These are phyloP conservation scores for Calonectria henricotiae DNA, from an alignment of 2,329 filamentous ascomycete genomes.

Conservation along the genomic window DNA sequence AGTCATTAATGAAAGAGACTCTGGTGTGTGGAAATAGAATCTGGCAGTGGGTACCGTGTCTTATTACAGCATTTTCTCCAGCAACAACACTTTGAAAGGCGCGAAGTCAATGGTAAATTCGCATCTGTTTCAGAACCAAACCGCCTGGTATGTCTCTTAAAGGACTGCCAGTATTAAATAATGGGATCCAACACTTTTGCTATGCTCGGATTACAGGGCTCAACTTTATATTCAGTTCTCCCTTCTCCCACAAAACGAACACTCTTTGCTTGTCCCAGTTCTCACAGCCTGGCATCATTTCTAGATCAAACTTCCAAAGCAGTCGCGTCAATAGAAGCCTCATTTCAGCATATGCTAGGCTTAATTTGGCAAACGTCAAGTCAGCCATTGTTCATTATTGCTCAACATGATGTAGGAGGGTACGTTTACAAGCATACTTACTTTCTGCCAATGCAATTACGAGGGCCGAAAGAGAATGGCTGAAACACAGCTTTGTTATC, in stretches of 20 bases:
- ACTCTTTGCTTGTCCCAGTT: not conserved
- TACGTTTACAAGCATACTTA: not conserved
- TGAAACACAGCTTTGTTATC: not conserved
- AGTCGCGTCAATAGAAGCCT: not conserved
- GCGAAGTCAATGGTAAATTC: no score
- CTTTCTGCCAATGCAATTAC: slow-evolving; percentile 2
- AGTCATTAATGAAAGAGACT: no score
- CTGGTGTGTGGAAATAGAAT: no score
- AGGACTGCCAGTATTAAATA: no score
- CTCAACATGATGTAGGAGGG: no score
- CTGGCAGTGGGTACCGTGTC: no score
- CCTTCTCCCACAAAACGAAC: slow-evolving; percentile 1
- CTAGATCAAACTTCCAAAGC: slow-evolving; percentile 13
- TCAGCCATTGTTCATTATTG: not conserved
- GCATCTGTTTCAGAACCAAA: no score
- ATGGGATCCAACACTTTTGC: no score
- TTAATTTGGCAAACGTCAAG: not conserved
- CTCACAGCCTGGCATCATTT: not conserved
- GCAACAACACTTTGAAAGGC: no score
- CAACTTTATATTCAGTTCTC: not conserved
- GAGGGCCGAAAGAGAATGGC: slow-evolving; percentile 2
- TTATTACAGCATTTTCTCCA: no score
- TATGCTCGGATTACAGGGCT: not conserved
- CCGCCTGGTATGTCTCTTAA: no score
- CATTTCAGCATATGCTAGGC: slow-evolving; percentile 9